Evolutionary conservation across 2,329 filamentous ascomycete species (phyloP).

Genomic region (Chrysosporium queenslandicum): DNA sequence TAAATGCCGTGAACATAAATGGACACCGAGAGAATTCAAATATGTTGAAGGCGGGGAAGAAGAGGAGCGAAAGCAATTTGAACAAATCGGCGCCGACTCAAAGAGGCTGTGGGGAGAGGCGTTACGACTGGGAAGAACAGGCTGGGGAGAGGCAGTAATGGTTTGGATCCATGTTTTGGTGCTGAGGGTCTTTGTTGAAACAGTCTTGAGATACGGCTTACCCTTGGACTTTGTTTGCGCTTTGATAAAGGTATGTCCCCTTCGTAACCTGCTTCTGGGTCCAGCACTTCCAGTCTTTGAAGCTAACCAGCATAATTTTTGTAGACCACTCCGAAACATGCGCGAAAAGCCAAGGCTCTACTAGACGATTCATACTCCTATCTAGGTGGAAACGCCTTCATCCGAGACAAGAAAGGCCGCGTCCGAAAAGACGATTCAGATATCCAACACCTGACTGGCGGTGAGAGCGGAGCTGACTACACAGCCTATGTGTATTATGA

Average conservation of each 20-base stretch:
- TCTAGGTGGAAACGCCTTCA: constrained; percentile 87
- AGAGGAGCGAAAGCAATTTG: constrained; percentile 77
- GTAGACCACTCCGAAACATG: constrained; percentile 72
- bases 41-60: constrained; percentile 83
- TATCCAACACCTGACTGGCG: constrained; percentile 53
- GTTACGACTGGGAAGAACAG: constrained; percentile 73
- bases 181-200: constrained; percentile 91
- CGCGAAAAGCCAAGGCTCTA: constrained; percentile 66
- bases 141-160: constrained; percentile 93
- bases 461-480: constrained; percentile 66
- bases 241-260: constrained; percentile 62
- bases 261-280: neutral
- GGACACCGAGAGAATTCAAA: constrained; percentile 90
- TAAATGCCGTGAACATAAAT: constrained; percentile 85
- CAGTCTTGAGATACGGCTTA: constrained; percentile 88
- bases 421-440: constrained; percentile 89
- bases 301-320: neutral
- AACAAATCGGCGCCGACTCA: constrained; percentile 72
- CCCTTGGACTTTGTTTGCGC: constrained; percentile 82
- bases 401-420: constrained; percentile 83
- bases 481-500: constrained; percentile 96
- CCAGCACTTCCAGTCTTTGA: neutral
- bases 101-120: constrained; percentile 89
- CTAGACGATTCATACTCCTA: constrained; percentile 83
- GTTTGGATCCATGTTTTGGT: constrained; percentile 89